Conservation (phyloP, 2,329 filamentous ascomycete genomes). For the Claviceps pazoutovae region DNA sequence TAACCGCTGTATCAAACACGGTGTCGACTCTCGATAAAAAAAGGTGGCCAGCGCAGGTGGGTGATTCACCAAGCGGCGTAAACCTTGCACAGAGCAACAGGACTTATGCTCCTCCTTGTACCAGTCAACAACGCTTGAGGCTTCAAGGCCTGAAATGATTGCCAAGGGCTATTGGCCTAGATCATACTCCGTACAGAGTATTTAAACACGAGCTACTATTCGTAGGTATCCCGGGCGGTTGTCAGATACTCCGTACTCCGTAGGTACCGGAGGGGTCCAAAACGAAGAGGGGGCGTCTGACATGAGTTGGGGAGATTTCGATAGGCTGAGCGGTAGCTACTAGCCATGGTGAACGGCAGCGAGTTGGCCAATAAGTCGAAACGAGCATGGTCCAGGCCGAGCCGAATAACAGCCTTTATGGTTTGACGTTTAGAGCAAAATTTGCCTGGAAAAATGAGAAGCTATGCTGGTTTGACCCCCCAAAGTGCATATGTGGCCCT, state of each 20-base stretch:
- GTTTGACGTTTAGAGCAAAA: background rate
- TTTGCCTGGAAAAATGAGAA: background rate
- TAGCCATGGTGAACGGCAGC: background rate
- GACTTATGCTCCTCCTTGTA: background rate
- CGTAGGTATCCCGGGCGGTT: no score
- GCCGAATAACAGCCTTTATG: background rate
- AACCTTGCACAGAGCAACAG: background rate
- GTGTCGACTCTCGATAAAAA: background rate
- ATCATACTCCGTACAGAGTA: background rate
- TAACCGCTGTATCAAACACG: background rate
- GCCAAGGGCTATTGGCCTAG: constrained; percentile 1
- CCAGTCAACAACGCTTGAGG: background rate
- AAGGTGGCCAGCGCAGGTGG: background rate
- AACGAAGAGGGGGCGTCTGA: background rate
- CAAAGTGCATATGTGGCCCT: background rate
- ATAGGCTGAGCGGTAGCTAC: background rate
- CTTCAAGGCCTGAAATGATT: background rate
- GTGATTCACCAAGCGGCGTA: background rate
- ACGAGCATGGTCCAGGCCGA: background rate
- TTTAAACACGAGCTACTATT: background rate
- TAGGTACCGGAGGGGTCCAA: background rate
- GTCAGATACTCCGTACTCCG: no score
- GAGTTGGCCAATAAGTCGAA: background rate
- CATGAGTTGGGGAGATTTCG: background rate
- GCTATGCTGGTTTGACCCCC: background rate